Evolutionary conservation across 768 basidiomycete species (phyloP), one percentile per base, ranked within the genome.

Genomic region (Psilocybe tampanensis): DNA sequence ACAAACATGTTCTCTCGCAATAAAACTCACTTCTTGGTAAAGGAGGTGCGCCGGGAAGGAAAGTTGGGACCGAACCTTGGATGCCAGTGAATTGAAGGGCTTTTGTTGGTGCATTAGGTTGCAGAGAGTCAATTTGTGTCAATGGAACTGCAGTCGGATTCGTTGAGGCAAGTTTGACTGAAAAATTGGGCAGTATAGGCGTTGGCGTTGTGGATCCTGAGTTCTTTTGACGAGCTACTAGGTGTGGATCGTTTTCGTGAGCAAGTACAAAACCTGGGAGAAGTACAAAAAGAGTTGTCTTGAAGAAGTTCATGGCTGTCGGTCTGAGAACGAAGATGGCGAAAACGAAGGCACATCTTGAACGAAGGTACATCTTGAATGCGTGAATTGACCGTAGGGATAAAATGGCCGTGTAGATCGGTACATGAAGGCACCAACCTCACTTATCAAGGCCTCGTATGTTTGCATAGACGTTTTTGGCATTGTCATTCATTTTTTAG

Each of bases 71-170:
- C 3, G 83, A 57, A 3, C 87, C 88, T 7, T 84, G 73, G 3
- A 79, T 60, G 52, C 69, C 76, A 5, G 82, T 84, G 2, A 78
- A 68, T 2, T 74, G 69, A 3, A 89, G 68, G 1, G 83, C 68
- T 24, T 65, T 63, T 2, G 86, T 86, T 0, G 76, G 52, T 18
- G 75, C 73, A 41, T 74, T 74, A 24, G 77, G 36, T 7, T 79
- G 78, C 48, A 66, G 72, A 2, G 78, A 75, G 23, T 76, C 70
- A 56, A 88, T 85, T 7, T 65, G 68, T 0, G 80, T 67, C 45
- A 88, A 68, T 8, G 86, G 85, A 50, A 84, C 70, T 39, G 86
- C 86, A 21, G 85, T 87, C 0, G 86, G 84, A 66, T 87, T 86
- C 7, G 78, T 78, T 2, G 82, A 68, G 17, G 50, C 34, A n/a